phyloP scores from a whole-genome alignment of 169 alveolate species.

The Plasmodium relictum region DNA sequence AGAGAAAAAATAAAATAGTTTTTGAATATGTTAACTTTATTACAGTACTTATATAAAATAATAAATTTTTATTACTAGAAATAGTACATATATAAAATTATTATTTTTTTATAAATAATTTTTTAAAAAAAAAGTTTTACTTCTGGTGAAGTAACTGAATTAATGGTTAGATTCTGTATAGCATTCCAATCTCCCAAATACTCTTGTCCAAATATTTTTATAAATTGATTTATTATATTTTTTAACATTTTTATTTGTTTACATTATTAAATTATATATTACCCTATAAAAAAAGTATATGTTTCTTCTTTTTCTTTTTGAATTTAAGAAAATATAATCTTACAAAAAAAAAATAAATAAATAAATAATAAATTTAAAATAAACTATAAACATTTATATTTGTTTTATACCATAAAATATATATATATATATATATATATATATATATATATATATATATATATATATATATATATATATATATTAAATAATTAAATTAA shows the following conservation, averaged over 20 bases:
- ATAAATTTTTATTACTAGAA: no score
- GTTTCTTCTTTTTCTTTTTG: background rate
- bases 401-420: background rate
- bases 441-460: background rate
- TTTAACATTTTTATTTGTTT: slow-evolving; percentile 78
- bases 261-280: background rate
- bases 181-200: slow-evolving; percentile 87
- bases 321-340: background rate
- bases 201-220: slow-evolving; percentile 84
- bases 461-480: background rate
- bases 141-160: slow-evolving; percentile 85
- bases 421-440: background rate
- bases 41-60: no score
- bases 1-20: background rate
- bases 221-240: slow-evolving; percentile 81
- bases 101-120: no score
- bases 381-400: no score
- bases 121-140: background rate
- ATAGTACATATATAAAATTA: no score
- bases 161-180: slow-evolving; percentile 81
- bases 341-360: background rate
- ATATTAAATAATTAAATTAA: no score
- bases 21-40: no score
- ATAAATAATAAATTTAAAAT: no score
- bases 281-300: background rate